Percentiles rank a stretch among this genome's conserved stretches.
These are phyloP conservation scores for Musa beccarii DNA, from an alignment of 176 grass and related monocot genomes.

Conservation along the genomic window DNA sequence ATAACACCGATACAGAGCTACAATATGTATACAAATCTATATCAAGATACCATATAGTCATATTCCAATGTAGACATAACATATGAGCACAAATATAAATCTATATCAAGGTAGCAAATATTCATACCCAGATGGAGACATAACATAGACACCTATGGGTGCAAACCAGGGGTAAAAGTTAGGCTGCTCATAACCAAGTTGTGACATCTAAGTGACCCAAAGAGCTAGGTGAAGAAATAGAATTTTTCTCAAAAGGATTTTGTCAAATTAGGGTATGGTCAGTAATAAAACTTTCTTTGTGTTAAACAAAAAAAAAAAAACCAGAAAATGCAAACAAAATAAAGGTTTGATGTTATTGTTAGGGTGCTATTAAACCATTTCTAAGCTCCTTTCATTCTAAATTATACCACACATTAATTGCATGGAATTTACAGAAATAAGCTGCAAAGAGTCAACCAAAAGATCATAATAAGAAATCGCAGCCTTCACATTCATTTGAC, in stretches of 20 bases:
- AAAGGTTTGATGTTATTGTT: neutral
- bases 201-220: neutral
- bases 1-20: neutral
- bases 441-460: neutral
- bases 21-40: neutral
- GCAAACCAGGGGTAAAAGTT: neutral
- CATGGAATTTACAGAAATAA: neutral
- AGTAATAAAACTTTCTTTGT: too few species aligned
- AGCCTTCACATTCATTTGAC: neutral
- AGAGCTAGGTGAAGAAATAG: neutral
- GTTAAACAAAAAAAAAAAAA: too few species aligned
- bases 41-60: too few species aligned
- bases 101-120: too few species aligned
- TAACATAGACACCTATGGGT: neutral
- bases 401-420: neutral
- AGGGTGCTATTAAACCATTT: neutral
- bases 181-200: neutral
- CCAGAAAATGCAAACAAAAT: neutral
- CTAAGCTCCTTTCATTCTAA: neutral
- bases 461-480: neutral
- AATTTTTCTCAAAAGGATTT: neutral
- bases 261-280: neutral
- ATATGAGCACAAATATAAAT: neutral
- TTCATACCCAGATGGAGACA: neutral
- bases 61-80: neutral